Percentiles rank a stretch among this genome's conserved stretches.
phyloP scores from a whole-genome alignment of 768 basidiomycete species.

The Amanita molliuscula region DNA sequence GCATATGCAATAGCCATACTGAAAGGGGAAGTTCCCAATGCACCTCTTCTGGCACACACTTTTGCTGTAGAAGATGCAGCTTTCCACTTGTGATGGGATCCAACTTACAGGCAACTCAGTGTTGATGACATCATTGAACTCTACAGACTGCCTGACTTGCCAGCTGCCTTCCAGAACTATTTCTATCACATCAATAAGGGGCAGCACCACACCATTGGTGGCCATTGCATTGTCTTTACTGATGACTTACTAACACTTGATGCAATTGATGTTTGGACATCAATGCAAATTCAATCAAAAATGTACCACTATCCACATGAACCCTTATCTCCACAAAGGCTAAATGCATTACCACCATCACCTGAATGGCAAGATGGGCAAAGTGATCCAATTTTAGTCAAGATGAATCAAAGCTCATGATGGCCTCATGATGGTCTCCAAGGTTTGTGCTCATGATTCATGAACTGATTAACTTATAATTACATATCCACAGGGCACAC shows the following conservation, averaged over 20 bases:
- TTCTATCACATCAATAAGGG: neutral
- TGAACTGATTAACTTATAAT: neutral
- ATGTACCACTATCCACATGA: constrained; percentile 4
- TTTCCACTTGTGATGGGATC: too few relatives aligned
- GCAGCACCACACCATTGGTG: neutral
- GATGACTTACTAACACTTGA: constrained; percentile 2
- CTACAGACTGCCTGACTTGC: too few relatives aligned
- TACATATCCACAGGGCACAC: constrained; percentile 5
- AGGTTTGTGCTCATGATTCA: constrained; percentile 4
- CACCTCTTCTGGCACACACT: too few relatives aligned
- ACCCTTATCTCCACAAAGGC: constrained; percentile 1
- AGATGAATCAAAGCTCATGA: neutral
- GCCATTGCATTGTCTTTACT: neutral
- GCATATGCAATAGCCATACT: too few relatives aligned
- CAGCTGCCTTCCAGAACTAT: too few relatives aligned
- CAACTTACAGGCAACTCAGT: too few relatives aligned
- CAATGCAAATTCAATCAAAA: constrained; percentile 4
- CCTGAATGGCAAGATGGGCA: constrained; percentile 3
- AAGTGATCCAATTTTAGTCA: constrained; percentile 7
- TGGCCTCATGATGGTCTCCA: constrained; percentile 9
- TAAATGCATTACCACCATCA: constrained; percentile 7
- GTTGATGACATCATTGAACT: too few relatives aligned
- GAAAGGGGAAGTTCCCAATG: too few relatives aligned
- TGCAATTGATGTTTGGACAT: constrained; percentile 7
- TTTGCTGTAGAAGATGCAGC: too few relatives aligned